Conservation (phyloP, 345 rosid genomes). For the Citrus cavaleriei region DNA sequence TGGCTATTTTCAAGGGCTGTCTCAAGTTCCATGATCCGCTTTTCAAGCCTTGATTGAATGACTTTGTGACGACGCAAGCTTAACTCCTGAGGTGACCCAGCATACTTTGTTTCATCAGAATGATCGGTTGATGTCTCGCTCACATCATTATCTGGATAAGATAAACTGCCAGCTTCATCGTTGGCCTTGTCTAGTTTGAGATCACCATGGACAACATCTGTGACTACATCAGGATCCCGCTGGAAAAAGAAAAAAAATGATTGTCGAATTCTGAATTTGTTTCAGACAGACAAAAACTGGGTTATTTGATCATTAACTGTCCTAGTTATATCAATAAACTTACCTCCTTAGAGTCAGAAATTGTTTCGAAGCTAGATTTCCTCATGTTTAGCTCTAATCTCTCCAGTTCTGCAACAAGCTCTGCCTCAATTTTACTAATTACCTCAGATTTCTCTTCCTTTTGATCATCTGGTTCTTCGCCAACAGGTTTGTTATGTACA, state of each 20-base stretch:
- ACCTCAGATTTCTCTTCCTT: slow-evolving; percentile 9
- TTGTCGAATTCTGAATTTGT: background rate
- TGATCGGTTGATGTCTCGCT: background rate
- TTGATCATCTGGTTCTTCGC: slow-evolving; percentile 1
- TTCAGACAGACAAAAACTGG: background rate
- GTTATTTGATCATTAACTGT: background rate
- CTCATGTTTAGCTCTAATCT: slow-evolving; percentile 25
- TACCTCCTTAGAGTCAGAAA: slow-evolving; percentile 19
- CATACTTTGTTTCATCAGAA: slow-evolving; percentile 7
- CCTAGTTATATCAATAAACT: background rate
- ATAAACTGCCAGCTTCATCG: background rate
- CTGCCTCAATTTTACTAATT: slow-evolving; percentile 30
- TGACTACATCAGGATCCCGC: slow-evolving; percentile 8
- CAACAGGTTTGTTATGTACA: background rate
- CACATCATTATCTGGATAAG: slow-evolving; percentile 16
- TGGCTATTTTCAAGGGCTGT: slow-evolving; percentile 25
- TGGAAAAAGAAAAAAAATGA: background rate
- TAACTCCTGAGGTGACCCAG: slow-evolving; percentile 24
- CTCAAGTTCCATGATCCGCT: slow-evolving; percentile 30
- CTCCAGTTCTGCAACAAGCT: slow-evolving; percentile 38
- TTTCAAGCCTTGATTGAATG: slow-evolving; percentile 26
- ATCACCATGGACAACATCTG: slow-evolving; percentile 9
- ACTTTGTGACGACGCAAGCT: slow-evolving; percentile 35
- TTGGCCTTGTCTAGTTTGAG: background rate
- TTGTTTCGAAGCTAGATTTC: slow-evolving; percentile 6